Base-by-base conservation (phyloP, 2,329 filamentous ascomycete species). In the Fusarium nisikadoi region DNA sequence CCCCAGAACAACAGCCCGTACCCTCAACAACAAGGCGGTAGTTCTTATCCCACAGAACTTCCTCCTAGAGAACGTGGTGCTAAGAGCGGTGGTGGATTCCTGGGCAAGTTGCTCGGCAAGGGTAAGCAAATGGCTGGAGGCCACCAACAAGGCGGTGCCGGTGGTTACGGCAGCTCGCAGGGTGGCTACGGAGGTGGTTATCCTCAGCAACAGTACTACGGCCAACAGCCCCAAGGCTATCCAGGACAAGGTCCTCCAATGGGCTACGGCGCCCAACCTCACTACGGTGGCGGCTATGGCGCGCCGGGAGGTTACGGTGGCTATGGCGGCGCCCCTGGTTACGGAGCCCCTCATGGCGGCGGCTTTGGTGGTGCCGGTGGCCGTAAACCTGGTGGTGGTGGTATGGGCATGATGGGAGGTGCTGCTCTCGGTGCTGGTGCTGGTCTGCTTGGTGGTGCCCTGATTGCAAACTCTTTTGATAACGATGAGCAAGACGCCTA, bases 341-440 rank as follows among this genome's bases (percentile, higher is more conserved):
- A 62, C 8, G 68, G 68, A 13, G 49, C 49, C 39, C 19, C 49
- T 81, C 81, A 56, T 78, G 80, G 66, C 76, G 80, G 68, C 80
- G 83, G 63, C 35, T 71, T 55, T 19, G 62, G 65, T 19, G 47
- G 59, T 19, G 47, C 46, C 17, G 64, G 68, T 47, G 69, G 69
- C 10, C 85, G 83, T 66, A 85, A 84, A 75, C 74, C 80, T 50
- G 80, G 81, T 55, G 83, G 84, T 31, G 82, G 81, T 47, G 80
- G 81, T 25, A 79, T 95, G 83, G 93, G 93, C n/a, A 86, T 88
- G 66, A 89, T 87, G 3, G 94, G 93, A 52, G 94, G 91, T 56
- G 90, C 91, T 13, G 93, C 93, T 27, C 84, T 97, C 46, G 94
- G 94, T 83, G 81, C 93, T 8, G 94, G 94, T 74, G 94, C 92